phyloP scores from a whole-genome alignment of 2,329 filamentous ascomycete genomes.

The Cladosporium sp. region DNA sequence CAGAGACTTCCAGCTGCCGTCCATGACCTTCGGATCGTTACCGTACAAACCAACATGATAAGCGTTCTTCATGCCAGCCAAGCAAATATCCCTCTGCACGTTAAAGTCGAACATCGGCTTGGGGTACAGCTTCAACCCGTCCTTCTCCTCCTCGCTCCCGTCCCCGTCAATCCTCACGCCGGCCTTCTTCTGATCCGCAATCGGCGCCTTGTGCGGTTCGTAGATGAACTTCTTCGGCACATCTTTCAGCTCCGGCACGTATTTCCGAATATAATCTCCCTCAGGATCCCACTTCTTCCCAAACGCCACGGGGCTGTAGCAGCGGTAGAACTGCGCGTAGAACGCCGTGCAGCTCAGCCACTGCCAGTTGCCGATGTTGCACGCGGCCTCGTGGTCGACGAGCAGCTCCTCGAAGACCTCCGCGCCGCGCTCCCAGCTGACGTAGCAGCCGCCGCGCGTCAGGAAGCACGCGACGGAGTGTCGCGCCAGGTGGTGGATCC shows the following conservation, averaged over 20 bases:
- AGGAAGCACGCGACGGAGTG: constrained; percentile 76
- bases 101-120: constrained; percentile 73
- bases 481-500: constrained; percentile 73
- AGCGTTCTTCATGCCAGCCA: constrained; percentile 64
- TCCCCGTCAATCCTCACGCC: constrained; percentile 55
- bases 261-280: constrained; percentile 57
- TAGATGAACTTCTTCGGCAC: constrained; percentile 67
- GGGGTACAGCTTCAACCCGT: constrained; percentile 52
- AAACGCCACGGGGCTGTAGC: constrained; percentile 65
- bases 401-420: constrained; percentile 73
- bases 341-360: constrained; percentile 73
- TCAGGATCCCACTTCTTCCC: constrained; percentile 70
- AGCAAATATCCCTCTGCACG: constrained; percentile 55
- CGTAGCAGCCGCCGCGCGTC: constrained; percentile 71
- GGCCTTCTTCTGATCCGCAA: constrained; percentile 62
- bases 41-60: constrained; percentile 61
- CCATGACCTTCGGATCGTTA: constrained; percentile 53
- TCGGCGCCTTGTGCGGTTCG: constrained; percentile 70
- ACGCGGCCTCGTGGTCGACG: constrained; percentile 67
- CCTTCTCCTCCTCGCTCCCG: constrained; percentile 34
- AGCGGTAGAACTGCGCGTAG: constrained; percentile 64
- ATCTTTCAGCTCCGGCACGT: constrained; percentile 59
- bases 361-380: constrained; percentile 72
- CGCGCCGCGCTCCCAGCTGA: constrained; percentile 71
- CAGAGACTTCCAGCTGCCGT: constrained; percentile 52